These are phyloP conservation scores for Pythium inflatum DNA, from an alignment of 352 stramenopile species.

Conservation along the genomic window DNA sequence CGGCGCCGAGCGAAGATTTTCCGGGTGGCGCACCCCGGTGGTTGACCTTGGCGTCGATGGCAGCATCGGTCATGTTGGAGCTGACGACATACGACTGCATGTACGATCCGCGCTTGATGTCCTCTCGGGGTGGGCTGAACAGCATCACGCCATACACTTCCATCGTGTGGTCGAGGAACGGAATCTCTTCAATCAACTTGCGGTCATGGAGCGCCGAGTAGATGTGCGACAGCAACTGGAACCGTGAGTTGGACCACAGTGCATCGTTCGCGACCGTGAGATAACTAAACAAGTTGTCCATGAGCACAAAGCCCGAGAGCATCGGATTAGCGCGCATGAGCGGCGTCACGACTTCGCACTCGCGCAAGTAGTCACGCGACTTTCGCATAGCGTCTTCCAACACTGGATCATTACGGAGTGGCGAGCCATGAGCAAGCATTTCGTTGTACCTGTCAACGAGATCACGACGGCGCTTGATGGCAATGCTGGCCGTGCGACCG, in stretches of 20 bases:
- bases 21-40: constrained; percentile 6
- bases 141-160: background rate
- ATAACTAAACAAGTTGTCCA: constrained; percentile 30
- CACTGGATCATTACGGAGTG: background rate
- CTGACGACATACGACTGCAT: background rate
- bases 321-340: constrained; percentile 31
- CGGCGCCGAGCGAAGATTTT: constrained; percentile 29
- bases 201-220: constrained; percentile 10
- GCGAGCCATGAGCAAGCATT: background rate
- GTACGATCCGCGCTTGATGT: background rate
- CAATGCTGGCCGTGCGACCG: background rate
- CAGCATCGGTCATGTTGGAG: constrained; percentile 28
- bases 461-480: constrained; percentile 1
- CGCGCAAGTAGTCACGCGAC: background rate
- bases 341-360: background rate
- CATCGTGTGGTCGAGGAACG: background rate
- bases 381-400: background rate
- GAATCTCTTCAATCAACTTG: background rate
- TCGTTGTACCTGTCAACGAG: background rate
- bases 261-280: background rate
- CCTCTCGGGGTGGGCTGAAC: background rate
- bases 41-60: constrained; percentile 28
- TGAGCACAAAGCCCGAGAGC: constrained; percentile 36
- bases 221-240: background rate
- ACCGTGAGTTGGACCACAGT: background rate